Percentiles rank a stretch among this genome's conserved stretches.
Conservation (phyloP, 768 basidiomycete species). For the Xerocomus spinulosus region DNA sequence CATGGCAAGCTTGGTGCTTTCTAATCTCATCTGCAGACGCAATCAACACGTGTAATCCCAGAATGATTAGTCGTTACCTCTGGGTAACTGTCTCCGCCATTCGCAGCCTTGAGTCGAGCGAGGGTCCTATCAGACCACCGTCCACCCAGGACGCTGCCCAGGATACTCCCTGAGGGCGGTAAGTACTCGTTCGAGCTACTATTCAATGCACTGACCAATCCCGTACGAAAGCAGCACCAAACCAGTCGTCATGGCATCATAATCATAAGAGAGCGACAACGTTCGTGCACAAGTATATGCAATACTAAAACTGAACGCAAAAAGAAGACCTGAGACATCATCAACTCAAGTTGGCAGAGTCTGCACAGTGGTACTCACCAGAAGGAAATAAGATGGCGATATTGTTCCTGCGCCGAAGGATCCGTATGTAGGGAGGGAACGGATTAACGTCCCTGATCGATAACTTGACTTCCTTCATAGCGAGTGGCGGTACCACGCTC, state of each 20-base stretch:
- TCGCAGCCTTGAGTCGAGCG: conserved; percentile 39
- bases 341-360: background rate
- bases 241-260: conserved; percentile 69
- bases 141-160: conserved; percentile 57
- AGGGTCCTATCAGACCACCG: conserved; percentile 55
- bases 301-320: conserved; percentile 66
- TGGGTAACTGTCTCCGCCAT: conserved; percentile 50
- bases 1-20: conserved; percentile 58
- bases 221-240: conserved; percentile 76
- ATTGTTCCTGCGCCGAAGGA: conserved; percentile 65
- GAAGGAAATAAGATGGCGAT: conserved; percentile 45
- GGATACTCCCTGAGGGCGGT: conserved; percentile 37
- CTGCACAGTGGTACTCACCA: conserved; percentile 19
- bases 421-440: conserved; percentile 53
- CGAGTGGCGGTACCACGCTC: conserved; percentile 6
- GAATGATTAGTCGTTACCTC: too few relatives aligned
- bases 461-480: conserved; percentile 42
- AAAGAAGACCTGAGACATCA: conserved; percentile 51
- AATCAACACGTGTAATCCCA: background rate
- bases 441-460: conserved; percentile 72
- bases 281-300: conserved; percentile 75
- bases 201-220: conserved; percentile 39
- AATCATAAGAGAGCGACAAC: conserved; percentile 59
- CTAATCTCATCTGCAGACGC: conserved; percentile 59
- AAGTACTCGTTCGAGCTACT: background rate